Base-by-base conservation (phyloP, 352 stramenopile species). In the Paralagenidium karlingii region DNA sequence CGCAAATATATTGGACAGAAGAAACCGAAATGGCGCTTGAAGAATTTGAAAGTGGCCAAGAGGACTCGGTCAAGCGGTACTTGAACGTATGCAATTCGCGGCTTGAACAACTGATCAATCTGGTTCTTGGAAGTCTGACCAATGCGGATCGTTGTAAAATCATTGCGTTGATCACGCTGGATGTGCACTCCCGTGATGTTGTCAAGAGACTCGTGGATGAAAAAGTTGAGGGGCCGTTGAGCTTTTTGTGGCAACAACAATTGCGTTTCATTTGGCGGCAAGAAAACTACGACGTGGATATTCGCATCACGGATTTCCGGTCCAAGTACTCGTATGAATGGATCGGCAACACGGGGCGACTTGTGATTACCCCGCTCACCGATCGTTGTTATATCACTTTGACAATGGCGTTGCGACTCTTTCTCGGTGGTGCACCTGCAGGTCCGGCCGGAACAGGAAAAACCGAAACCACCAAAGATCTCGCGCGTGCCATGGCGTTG, bases 351-450 rank as follows among this genome's bases (percentile, higher is more conserved):
- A 89, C 75, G 8, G 85, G 89, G 24, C 83, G 90, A 6, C 64
- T 98, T 12, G 90, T 97, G 38, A 97, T 97, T 55, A 98, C 92
- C 5, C 90, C 92, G 16, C 61, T 98, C 5, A 97, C 92, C 3
- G 92, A 98, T 70, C 79, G 91, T 12, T 98, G 92, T 55, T 98
- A 98, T 56, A 97, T 98, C 43, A 98, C 92, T 8, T 54, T 98
- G 13, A 98, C 92, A 3, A 97, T 97, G 88, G 92, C 84, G 12
- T 58, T 98, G 24, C 86, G 93, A 30, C 49, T 98, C n/a, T 97
- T 97, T 55, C 62, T 98, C n/a, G 93, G 92, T 19, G 92, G 92
- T 11, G 91, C 90, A 9, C 92, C 92, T 20, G 90, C 89, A 40
- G 92, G 91, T 4, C 92, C 92, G 15, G 86, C 88, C 13, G 85